Conservation (phyloP, 2,329 filamentous ascomycete genomes). For the Monosporascus ibericus region DNA sequence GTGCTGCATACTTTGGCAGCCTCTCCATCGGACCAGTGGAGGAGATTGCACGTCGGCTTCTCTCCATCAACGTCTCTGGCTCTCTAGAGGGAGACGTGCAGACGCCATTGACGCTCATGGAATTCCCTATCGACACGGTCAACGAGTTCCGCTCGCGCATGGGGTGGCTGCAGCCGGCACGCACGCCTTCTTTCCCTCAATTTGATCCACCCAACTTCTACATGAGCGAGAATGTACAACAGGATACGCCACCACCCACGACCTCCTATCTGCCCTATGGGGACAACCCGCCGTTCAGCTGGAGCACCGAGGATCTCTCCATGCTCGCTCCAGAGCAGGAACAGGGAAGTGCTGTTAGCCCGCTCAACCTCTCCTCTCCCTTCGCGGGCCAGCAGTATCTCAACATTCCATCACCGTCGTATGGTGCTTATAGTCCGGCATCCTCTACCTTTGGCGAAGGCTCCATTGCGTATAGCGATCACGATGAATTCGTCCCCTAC, state of each 20-base stretch:
- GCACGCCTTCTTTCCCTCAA: conserved; percentile 55
- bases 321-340: conserved; percentile 44
- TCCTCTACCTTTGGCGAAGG: conserved; percentile 56
- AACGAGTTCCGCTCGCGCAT: conserved; percentile 63
- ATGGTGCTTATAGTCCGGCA: conserved; percentile 54
- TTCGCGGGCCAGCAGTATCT: conserved; percentile 52
- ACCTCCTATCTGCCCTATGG: conserved; percentile 47
- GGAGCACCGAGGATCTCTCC: conserved; percentile 57
- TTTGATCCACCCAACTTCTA: conserved; percentile 52
- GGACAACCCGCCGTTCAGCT: conserved; percentile 53
- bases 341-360: conserved; percentile 44
- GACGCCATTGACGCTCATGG: conserved; percentile 62
- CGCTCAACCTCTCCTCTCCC: conserved; percentile 50
- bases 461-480: conserved; percentile 58
- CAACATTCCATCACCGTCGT: conserved; percentile 57
- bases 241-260: conserved; percentile 34
- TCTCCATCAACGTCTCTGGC: conserved; percentile 59
- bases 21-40: conserved; percentile 77
- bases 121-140: conserved; percentile 65
- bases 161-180: conserved; percentile 57
- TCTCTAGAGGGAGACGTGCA: conserved; percentile 51
- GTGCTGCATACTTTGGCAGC: conserved; percentile 79
- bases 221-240: conserved; percentile 32
- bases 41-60: conserved; percentile 73
- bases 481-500: conserved; percentile 48